Evolutionary conservation across 2,329 filamentous ascomycete species (phyloP).

Genomic region (Penicillium rolfsii): DNA sequence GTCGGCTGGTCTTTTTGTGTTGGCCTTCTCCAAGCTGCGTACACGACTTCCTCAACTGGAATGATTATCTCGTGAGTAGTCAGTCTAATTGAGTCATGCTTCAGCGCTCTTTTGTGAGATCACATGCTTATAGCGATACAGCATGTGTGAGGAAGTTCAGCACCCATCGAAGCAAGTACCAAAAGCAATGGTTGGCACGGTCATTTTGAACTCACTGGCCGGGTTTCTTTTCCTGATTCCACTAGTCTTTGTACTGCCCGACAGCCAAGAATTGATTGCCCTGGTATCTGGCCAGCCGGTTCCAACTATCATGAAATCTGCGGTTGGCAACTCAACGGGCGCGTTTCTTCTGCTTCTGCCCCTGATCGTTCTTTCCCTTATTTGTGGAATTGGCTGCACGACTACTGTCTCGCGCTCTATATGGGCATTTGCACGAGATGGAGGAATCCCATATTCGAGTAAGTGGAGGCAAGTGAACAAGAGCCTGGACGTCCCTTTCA

Average conservation of each 20-base stretch:
- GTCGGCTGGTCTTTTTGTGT: constrained; percentile 72
- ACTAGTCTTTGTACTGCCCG: constrained; percentile 72
- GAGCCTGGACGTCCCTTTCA: constrained; percentile 67
- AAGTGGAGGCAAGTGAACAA: constrained; percentile 67
- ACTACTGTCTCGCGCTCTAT: constrained; percentile 20
- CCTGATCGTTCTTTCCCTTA: constrained; percentile 60
- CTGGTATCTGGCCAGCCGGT: constrained; percentile 74
- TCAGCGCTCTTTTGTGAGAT: too few relatives aligned
- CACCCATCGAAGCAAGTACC: constrained; percentile 66
- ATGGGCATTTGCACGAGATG: constrained; percentile 25
- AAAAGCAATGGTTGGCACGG: constrained; percentile 69
- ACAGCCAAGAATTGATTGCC: constrained; percentile 62
- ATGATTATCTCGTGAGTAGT: constrained; percentile 74
- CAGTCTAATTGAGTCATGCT: background rate
- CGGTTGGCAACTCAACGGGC: constrained; percentile 69
- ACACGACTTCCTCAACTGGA: constrained; percentile 70
- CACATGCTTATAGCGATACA: constrained; percentile 19
- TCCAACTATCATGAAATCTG: constrained; percentile 71
- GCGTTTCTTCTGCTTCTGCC: constrained; percentile 72
- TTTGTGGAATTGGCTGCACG: constrained; percentile 21
- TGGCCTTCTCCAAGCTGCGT: constrained; percentile 66
- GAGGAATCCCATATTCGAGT: constrained; percentile 62
- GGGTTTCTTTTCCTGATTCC: constrained; percentile 70
- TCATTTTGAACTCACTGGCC: constrained; percentile 66
- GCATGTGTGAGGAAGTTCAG: constrained; percentile 71